phyloP scores from a whole-genome alignment of 2,329 filamentous ascomycete species.

The Westerdykella ornata region DNA sequence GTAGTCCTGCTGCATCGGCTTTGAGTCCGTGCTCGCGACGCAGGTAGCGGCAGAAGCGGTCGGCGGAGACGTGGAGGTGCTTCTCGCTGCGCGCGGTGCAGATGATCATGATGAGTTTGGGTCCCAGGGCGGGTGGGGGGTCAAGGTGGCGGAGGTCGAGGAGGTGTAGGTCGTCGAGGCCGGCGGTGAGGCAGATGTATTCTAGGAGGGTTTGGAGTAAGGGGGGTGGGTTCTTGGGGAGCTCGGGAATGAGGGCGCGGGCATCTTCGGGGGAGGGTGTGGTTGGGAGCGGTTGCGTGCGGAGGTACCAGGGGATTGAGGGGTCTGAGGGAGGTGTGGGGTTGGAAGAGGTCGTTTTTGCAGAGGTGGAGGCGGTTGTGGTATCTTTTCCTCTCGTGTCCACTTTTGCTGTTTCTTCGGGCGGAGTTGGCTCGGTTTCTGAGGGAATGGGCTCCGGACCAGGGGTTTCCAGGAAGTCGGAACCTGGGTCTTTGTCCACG shows the following conservation, averaged over 20 bases:
- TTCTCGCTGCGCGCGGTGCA: constrained; percentile 87
- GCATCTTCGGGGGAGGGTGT: constrained; percentile 38
- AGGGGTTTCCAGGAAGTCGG: constrained; percentile 7
- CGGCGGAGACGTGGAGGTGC: constrained; percentile 84
- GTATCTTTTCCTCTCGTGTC: no score
- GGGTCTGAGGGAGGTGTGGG: constrained; percentile 2
- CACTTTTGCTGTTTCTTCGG: background rate
- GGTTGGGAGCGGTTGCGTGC: constrained; percentile 55
- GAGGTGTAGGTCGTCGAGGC: constrained; percentile 72
- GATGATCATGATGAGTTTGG: constrained; percentile 86
- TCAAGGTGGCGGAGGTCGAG: constrained; percentile 80
- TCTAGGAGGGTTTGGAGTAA: constrained; percentile 67
- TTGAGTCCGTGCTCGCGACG: constrained; percentile 63
- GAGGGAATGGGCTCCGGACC: background rate
- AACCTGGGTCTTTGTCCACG: constrained; percentile 10
- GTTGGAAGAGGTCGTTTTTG: background rate
- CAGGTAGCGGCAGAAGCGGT: constrained; percentile 82
- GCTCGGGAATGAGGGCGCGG: constrained; percentile 53
- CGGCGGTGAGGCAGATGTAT: constrained; percentile 75
- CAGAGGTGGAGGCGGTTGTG: background rate
- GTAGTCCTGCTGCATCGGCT: constrained; percentile 76
- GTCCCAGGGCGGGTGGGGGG: constrained; percentile 78
- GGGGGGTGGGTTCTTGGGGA: constrained; percentile 63
- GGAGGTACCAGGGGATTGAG: constrained; percentile 74
- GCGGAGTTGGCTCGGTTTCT: background rate